Evolutionary conservation across 148 eudicot genomes (phyloP).

Genomic region (Salicornia ramosissima): DNA sequence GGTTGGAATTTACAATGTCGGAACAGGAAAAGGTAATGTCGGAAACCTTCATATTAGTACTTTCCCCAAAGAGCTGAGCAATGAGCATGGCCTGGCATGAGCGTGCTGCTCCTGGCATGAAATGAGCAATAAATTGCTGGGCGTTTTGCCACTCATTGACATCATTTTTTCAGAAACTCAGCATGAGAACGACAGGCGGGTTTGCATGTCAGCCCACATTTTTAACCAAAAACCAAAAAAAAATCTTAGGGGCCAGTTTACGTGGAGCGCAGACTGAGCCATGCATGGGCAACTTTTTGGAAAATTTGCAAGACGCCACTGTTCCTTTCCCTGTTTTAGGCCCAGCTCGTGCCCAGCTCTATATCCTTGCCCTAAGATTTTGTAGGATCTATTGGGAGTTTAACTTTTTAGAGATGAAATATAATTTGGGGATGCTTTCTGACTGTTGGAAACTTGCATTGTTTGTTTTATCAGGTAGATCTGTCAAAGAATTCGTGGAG

Average conservation of each 20-base stretch:
- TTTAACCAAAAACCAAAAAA: too few species aligned
- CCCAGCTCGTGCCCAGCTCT: neutral
- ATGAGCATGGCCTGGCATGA: neutral
- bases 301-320: too few species aligned
- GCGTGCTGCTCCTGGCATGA: neutral
- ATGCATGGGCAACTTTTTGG: too few species aligned
- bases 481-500: constrained; percentile 73
- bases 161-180: too few species aligned
- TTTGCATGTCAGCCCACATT: too few species aligned
- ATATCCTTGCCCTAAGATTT: neutral
- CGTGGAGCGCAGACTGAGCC: too few species aligned
- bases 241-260: too few species aligned
- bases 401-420: neutral
- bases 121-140: neutral
- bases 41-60: neutral
- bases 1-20: constrained; percentile 94
- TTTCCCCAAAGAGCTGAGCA: neutral
- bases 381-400: neutral
- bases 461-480: constrained; percentile 44
- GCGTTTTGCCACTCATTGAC: too few species aligned
- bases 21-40: constrained; percentile 78
- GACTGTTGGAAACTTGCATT: neutral
- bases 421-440: neutral
- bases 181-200: too few species aligned
- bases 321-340: too few species aligned